phyloP scores from a whole-genome alignment of 192 early-diverging fungal species.

The Rhizophagus clarus region DNA sequence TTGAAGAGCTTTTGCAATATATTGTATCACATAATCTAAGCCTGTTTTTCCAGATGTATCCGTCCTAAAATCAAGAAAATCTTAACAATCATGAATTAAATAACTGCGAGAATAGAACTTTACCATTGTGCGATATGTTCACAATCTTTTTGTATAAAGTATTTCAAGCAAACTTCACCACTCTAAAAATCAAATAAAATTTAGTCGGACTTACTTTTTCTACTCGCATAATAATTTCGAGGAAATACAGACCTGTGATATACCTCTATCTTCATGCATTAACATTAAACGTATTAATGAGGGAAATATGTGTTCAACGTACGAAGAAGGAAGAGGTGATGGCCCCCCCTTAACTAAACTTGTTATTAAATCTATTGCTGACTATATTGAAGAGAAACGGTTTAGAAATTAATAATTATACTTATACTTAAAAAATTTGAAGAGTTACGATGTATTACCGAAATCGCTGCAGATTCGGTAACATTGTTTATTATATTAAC shows the following conservation, averaged over 20 bases:
- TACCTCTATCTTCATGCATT: slow-evolving; percentile 67
- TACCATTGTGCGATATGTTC: slow-evolving; percentile 78
- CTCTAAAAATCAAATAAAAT: slow-evolving; percentile 46
- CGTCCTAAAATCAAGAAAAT: slow-evolving; percentile 32
- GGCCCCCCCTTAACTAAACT: slow-evolving; percentile 71
- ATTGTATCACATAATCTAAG: slow-evolving; percentile 77
- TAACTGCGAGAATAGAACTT: neutral
- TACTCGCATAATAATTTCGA: neutral
- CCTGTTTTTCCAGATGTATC: slow-evolving; percentile 61
- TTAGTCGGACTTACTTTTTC: slow-evolving; percentile 25
- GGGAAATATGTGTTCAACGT: slow-evolving; percentile 79
- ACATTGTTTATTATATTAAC: slow-evolving; percentile 40
- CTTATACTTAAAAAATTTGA: neutral
- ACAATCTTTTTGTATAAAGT: slow-evolving; percentile 78
- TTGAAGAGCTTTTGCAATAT: slow-evolving; percentile 77
- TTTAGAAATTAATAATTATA: neutral
- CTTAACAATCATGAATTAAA: neutral
- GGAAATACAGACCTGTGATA: slow-evolving; percentile 65
- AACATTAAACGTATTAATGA: slow-evolving; percentile 75
- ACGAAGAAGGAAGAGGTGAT: slow-evolving; percentile 71
- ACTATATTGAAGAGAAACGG: slow-evolving; percentile 19
- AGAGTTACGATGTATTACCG: slow-evolving; percentile 38
- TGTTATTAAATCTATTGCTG: slow-evolving; percentile 75
- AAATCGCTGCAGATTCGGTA: slow-evolving; percentile 42
- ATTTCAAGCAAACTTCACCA: slow-evolving; percentile 82